Conservation (phyloP, 768 basidiomycete species). For the Chiua virens region DNA sequence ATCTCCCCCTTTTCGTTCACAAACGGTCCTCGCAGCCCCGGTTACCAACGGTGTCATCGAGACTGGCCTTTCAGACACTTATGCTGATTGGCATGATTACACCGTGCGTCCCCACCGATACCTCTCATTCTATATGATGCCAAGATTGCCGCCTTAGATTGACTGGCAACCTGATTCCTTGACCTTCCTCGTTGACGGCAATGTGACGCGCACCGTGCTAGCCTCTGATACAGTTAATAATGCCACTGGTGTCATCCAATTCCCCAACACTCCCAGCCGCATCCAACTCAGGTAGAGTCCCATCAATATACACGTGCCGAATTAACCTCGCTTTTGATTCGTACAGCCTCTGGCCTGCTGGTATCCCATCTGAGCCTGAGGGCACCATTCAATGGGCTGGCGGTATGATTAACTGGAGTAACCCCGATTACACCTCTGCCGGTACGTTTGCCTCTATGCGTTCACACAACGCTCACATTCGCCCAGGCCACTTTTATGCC, state of each 20-base stretch:
- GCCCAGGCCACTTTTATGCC: conserved; percentile 67
- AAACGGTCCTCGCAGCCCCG: conserved; percentile 33
- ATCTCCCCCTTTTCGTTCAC: not conserved
- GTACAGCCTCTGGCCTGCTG: conserved; percentile 76
- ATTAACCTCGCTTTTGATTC: conserved; percentile 1
- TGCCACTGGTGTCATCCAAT: conserved; percentile 54
- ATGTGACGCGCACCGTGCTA: conserved; percentile 65
- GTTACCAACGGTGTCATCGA: conserved; percentile 50
- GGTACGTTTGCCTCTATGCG: conserved; percentile 34
- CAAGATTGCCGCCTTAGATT: conserved; percentile 44
- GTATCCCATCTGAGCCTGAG: conserved; percentile 54
- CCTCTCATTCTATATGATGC: not conserved
- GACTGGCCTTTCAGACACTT: conserved; percentile 60
- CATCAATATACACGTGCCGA: not conserved
- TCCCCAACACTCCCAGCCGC: conserved; percentile 77
- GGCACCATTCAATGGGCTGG: conserved; percentile 82
- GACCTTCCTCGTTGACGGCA: conserved; percentile 69
- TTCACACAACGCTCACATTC: not conserved
- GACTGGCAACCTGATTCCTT: conserved; percentile 76
- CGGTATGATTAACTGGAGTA: conserved; percentile 79
- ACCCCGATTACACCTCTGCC: conserved; percentile 73
- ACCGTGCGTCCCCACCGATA: conserved; percentile 46
- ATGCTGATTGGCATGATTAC: conserved; percentile 70
- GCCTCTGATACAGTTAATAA: conserved; percentile 56
- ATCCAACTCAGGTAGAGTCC: conserved; percentile 71